phyloP scores from a whole-genome alignment of 2,329 filamentous ascomycete species.

The Calonectria ilicicola region DNA sequence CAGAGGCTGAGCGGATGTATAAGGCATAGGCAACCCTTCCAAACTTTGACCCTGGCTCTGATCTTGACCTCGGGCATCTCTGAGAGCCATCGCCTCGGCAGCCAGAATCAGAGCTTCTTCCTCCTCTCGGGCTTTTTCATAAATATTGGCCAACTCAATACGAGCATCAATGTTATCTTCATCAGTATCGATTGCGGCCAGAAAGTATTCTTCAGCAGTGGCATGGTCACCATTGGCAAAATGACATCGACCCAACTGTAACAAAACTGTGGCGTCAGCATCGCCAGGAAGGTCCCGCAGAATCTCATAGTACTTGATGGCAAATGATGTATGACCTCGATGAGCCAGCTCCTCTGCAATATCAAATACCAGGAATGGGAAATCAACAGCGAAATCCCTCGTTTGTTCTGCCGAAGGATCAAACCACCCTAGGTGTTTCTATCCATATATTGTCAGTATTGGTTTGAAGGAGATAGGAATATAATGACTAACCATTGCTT shows the following conservation, averaged over 20 bases:
- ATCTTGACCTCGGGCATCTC: conserved; percentile 56
- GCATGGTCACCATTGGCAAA: conserved; percentile 71
- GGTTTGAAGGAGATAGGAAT: neutral
- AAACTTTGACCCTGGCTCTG: conserved; percentile 14
- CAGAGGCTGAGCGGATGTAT: conserved; percentile 12
- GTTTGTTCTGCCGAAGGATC: conserved; percentile 68
- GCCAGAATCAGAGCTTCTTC: conserved; percentile 83
- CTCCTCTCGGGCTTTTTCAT: conserved; percentile 78
- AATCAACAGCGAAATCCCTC: conserved; percentile 69
- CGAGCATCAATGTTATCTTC: conserved; percentile 80
- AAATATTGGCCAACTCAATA: conserved; percentile 84
- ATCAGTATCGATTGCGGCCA: conserved; percentile 79
- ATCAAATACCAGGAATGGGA: conserved; percentile 84
- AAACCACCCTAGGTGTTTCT: conserved; percentile 78
- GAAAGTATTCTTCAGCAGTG: conserved; percentile 82
- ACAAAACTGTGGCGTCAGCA: conserved; percentile 63
- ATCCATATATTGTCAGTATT: conserved; percentile 27
- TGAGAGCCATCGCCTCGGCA: conserved; percentile 78
- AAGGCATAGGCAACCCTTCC: neutral
- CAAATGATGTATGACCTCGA: conserved; percentile 47
- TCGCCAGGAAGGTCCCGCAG: conserved; percentile 62
- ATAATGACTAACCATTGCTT: conserved; percentile 75
- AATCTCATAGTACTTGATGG: conserved; percentile 68
- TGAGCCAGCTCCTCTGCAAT: conserved; percentile 60
- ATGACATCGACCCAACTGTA: conserved; percentile 76